Evolutionary conservation across 805 yeast species (phyloP).

Genomic region (Saccharomyces jurei): DNA sequence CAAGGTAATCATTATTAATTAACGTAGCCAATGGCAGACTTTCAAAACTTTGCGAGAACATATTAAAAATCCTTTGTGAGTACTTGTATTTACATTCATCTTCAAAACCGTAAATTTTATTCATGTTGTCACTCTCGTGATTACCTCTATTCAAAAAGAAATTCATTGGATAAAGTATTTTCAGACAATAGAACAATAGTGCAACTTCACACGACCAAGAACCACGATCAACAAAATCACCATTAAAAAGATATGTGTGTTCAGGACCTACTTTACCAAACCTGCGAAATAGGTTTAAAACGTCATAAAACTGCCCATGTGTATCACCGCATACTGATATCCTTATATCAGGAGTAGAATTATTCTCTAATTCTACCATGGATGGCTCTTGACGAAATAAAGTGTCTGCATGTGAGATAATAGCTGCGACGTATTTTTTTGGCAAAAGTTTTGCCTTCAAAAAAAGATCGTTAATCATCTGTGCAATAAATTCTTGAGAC

Average conservation of each 20-base stretch:
- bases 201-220: slow-evolving; percentile 98
- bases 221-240: slow-evolving; percentile 97
- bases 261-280: slow-evolving; percentile 58
- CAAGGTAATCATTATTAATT: slow-evolving; percentile 68
- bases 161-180: slow-evolving; percentile 62
- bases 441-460: slow-evolving; percentile 66
- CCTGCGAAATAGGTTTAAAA: slow-evolving; percentile 64
- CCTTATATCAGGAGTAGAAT: slow-evolving; percentile 22
- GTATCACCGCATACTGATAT: slow-evolving; percentile 95
- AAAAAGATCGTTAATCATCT: slow-evolving; percentile 59
- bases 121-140: slow-evolving; percentile 96
- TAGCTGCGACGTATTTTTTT: slow-evolving; percentile 75
- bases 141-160: slow-evolving; percentile 86
- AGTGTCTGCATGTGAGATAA: slow-evolving; percentile 62
- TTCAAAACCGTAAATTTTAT: slow-evolving; percentile 90
- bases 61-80: slow-evolving; percentile 65
- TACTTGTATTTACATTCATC: slow-evolving; percentile 93
- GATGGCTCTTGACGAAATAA: slow-evolving; percentile 61
- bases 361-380: slow-evolving; percentile 56
- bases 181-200: slow-evolving; percentile 64
- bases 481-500: slow-evolving; percentile 47
- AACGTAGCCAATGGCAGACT: slow-evolving; percentile 80
- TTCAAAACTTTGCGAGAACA: slow-evolving; percentile 81
- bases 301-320: slow-evolving; percentile 92
- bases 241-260: slow-evolving; percentile 83